These are phyloP conservation scores for Bipolaris zeicola DNA, from an alignment of 2,329 filamentous ascomycete genomes.

Conservation along the genomic window DNA sequence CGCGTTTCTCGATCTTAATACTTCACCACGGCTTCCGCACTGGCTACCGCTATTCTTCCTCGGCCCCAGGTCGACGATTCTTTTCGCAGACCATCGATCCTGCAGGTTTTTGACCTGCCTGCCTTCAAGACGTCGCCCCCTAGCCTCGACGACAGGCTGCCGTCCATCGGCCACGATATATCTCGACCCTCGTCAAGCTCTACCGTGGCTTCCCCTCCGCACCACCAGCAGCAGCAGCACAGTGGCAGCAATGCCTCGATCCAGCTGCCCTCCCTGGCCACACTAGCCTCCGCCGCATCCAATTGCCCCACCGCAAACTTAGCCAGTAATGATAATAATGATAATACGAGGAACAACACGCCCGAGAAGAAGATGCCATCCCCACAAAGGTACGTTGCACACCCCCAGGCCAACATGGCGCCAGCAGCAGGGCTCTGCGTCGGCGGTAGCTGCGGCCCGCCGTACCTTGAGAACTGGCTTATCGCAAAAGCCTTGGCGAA, in stretches of 20 bases:
- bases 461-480: slow-evolving; percentile 32
- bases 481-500: slow-evolving; percentile 37
- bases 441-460: slow-evolving; percentile 19
- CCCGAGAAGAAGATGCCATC: slow-evolving; percentile 36
- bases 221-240: slow-evolving; percentile 41
- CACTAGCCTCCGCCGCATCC: slow-evolving; percentile 64
- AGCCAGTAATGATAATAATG: slow-evolving; percentile 33
- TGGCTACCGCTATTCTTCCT: slow-evolving; percentile 62
- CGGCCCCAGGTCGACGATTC: slow-evolving; percentile 63
- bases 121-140: slow-evolving; percentile 51
- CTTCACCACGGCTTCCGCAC: slow-evolving; percentile 61
- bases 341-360: slow-evolving; percentile 28
- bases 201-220: slow-evolving; percentile 53
- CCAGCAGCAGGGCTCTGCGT: slow-evolving; percentile 13
- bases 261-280: slow-evolving; percentile 63
- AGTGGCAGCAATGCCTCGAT: slow-evolving; percentile 49
- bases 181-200: slow-evolving; percentile 61
- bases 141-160: slow-evolving; percentile 53
- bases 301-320: slow-evolving; percentile 54
- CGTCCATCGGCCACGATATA: slow-evolving; percentile 56
- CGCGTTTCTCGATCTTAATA: slow-evolving; percentile 45
- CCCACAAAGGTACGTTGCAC: slow-evolving; percentile 38
- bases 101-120: slow-evolving; percentile 55
- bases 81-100: slow-evolving; percentile 56
- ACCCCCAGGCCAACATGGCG: neutral